Evolutionary conservation across 2,329 filamentous ascomycete species (phyloP).

Genomic region (Cercospora sp.): DNA sequence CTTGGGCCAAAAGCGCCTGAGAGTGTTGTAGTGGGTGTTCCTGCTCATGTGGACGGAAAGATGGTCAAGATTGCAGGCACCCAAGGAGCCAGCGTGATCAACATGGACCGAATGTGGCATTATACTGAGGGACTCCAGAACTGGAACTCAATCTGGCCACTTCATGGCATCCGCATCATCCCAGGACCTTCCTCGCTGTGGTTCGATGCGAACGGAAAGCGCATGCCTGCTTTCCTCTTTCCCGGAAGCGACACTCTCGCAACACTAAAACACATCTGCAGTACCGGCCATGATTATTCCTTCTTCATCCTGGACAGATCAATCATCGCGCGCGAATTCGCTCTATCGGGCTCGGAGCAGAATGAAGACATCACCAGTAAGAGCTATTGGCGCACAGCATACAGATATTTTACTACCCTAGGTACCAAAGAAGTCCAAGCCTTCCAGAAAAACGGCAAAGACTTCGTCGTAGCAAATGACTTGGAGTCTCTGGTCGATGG

Average conservation of each 20-base stretch:
- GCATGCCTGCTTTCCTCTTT: slow-evolving; percentile 6
- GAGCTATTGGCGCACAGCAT: not conserved
- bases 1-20: not conserved
- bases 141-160: not conserved
- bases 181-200: not conserved
- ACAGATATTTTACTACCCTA: not conserved
- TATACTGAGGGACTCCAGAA: slow-evolving; percentile 4
- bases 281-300: not conserved
- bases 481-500: not conserved
- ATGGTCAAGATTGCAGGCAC: not conserved
- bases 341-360: not conserved
- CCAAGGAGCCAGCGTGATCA: slow-evolving; percentile 4
- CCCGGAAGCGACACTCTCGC: not conserved
- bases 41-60: not conserved
- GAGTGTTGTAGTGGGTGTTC: not conserved
- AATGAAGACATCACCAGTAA: slow-evolving; percentile 3
- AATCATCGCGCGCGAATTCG: not conserved
- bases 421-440: slow-evolving; percentile 1
- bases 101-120: slow-evolving; percentile 4
- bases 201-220: slow-evolving; percentile 1
- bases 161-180: not conserved
- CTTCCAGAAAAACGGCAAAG: not conserved
- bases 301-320: not conserved
- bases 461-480: not conserved
- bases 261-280: not conserved